phyloP scores from a whole-genome alignment of 768 basidiomycete species.

The Auricularia cornea region DNA sequence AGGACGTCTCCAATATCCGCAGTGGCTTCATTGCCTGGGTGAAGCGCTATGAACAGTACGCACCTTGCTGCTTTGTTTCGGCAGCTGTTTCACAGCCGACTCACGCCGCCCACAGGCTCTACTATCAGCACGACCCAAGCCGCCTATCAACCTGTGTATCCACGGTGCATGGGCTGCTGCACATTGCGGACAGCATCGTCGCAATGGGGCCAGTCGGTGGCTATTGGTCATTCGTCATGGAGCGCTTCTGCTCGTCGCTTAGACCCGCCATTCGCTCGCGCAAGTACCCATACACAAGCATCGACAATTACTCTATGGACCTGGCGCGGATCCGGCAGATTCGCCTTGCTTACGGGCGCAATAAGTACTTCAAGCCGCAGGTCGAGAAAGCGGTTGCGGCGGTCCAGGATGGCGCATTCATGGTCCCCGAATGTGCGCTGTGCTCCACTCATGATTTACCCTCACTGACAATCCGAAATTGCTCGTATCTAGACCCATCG shows the following conservation, averaged over 20 bases:
- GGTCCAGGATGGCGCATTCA: constrained; percentile 6
- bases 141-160: constrained; percentile 23
- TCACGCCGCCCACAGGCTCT: constrained; percentile 22
- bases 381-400: constrained; percentile 19
- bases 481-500: constrained; percentile 1
- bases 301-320: no score
- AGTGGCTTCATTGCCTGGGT: constrained; percentile 15
- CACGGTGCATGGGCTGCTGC: constrained; percentile 28
- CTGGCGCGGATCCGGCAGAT: no score
- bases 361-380: constrained; percentile 15
- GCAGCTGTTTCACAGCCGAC: no score
- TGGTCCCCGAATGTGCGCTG: constrained; percentile 12
- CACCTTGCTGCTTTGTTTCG: no score
- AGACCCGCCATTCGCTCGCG: constrained; percentile 15
- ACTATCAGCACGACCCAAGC: constrained; percentile 23
- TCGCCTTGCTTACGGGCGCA: no score
- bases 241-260: constrained; percentile 26
- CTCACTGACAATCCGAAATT: constrained; percentile 13
- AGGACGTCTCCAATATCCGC: constrained; percentile 10
- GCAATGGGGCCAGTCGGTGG: constrained; percentile 26
- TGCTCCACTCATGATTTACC: no score
- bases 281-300: constrained; percentile 21
- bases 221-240: constrained; percentile 32
- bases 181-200: constrained; percentile 24
- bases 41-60: constrained; percentile 11